Evolutionary conservation across 2,329 filamentous ascomycete genomes (phyloP), one percentile per base, ranked within the genome.

Genomic region (Pyrenophora tritici-repentis): DNA sequence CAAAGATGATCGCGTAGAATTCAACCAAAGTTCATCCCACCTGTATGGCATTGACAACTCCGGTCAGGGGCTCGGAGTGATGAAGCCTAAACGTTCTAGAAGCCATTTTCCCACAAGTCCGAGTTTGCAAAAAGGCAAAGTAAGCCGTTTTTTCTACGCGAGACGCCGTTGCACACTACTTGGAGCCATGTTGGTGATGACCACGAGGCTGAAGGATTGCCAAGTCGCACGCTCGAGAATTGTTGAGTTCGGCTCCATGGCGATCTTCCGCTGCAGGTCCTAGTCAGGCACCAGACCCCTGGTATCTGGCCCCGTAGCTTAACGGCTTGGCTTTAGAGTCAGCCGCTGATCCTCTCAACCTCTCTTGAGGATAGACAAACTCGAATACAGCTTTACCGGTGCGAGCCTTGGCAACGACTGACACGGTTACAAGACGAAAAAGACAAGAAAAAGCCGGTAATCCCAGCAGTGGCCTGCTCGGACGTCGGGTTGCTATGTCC

Each of bases 181-280:
- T 42, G 22, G 16, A 24, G 39, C 39, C 39, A 32, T 36, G 20
- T 14, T 4, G 16, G 38, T 36, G 45, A 36, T 26, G 14, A 40
- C 32, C 24, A 43, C 26, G 24, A 22, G 35, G 39, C 32, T 43
- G 18, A 10, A 17, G 24, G 37, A 26, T 33, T 31, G 46, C 46
- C 46, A 49, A 49, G 46, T 12, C 34, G 5, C 22, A 20, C 39
- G 26, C 46, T 49, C 42, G 31, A 10, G 38, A 9, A 13, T 31
- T 48, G 33, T 42, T 42, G 46, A 24, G 32, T 56, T 50, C 45
- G 50, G 50, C 13, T 35, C 43, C 47, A 42, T 53, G 49, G 56
- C 49, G 47, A 51, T 56, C 49, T 45, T 50, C 50, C 59, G 54
- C 54, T 45, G 43, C 44, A 50, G 47, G 44, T 56, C 37, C 43